Percentiles rank a stretch among this genome's conserved stretches.
phyloP scores from a whole-genome alignment of 257 asterid species.

The Jaltomata sinuosa region DNA sequence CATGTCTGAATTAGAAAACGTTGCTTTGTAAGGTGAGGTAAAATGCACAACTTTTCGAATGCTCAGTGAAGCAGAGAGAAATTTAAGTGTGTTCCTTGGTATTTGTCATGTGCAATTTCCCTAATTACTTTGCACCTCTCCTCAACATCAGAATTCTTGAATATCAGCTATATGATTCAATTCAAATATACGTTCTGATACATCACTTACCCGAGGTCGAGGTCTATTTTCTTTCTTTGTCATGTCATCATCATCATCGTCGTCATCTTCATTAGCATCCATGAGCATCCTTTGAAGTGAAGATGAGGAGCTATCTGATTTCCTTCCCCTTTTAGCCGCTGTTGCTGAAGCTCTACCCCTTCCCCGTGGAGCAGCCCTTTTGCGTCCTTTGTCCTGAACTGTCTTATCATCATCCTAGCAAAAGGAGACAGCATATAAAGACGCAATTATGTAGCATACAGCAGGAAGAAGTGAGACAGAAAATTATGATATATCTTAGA shows the following conservation, averaged over 20 bases:
- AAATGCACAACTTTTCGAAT: neutral
- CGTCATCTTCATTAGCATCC: constrained; percentile 58
- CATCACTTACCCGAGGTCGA: constrained; percentile 70
- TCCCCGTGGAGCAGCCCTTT: constrained; percentile 89
- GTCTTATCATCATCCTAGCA: constrained; percentile 56
- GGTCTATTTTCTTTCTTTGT: constrained; percentile 41
- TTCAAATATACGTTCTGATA: neutral
- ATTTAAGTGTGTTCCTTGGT: neutral
- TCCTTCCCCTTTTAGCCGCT: constrained; percentile 77
- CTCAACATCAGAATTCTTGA: neutral
- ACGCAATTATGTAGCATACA: neutral
- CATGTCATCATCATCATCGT: constrained; percentile 57
- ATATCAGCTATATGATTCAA: neutral
- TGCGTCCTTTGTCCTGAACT: constrained; percentile 54
- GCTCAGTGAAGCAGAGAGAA: neutral
- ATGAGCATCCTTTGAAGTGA: constrained; percentile 63
- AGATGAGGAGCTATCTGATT: constrained; percentile 59
- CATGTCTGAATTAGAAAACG: neutral
- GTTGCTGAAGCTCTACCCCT: constrained; percentile 63
- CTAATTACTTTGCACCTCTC: neutral
- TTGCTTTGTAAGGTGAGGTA: neutral
- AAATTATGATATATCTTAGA: neutral
- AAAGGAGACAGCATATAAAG: neutral
- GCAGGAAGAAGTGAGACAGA: neutral
- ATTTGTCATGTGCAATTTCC: neutral